Percentiles rank a stretch among this genome's conserved stretches.
phyloP scores from a whole-genome alignment of 2,329 filamentous ascomycete species.

The Claviceps humidiphila region DNA sequence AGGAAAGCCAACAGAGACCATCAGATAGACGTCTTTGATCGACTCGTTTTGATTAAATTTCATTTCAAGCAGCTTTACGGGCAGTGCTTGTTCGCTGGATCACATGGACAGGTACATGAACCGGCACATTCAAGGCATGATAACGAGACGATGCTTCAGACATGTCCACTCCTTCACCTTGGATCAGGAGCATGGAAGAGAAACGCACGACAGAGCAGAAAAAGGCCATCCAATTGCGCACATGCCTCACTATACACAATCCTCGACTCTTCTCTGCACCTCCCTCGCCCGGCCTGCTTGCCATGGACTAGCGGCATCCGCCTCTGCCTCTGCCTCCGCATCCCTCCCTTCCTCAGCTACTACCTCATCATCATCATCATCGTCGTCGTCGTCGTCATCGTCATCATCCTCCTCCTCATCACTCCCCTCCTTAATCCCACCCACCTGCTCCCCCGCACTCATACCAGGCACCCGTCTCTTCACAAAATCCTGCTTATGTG shows the following conservation, averaged over 20 bases:
- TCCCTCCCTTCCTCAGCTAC: neutral
- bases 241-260: neutral
- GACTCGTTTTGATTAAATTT: too few species aligned
- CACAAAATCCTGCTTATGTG: conserved; percentile 86
- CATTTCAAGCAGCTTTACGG: too few species aligned
- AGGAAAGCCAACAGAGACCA: too few species aligned
- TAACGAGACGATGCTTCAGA: too few species aligned
- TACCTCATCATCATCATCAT: neutral
- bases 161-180: too few species aligned
- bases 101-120: too few species aligned
- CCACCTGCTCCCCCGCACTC: conserved; percentile 11
- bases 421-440: conserved; percentile 12
- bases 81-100: too few species aligned
- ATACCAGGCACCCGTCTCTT: conserved; percentile 43
- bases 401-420: conserved; percentile 24
- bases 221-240: neutral
- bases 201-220: neutral
- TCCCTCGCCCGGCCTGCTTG: conserved; percentile 5
- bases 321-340: conserved; percentile 4
- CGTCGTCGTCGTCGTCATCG: conserved; percentile 9
- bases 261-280: conserved; percentile 7
- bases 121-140: too few species aligned
- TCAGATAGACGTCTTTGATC: too few species aligned
- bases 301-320: conserved; percentile 6
- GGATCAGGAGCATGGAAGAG: too few species aligned